Percentiles rank a stretch among this genome's conserved stretches.
Evolutionary conservation across 2,329 filamentous ascomycete species (phyloP).

Genomic region (Trichoderma cornu-damae): DNA sequence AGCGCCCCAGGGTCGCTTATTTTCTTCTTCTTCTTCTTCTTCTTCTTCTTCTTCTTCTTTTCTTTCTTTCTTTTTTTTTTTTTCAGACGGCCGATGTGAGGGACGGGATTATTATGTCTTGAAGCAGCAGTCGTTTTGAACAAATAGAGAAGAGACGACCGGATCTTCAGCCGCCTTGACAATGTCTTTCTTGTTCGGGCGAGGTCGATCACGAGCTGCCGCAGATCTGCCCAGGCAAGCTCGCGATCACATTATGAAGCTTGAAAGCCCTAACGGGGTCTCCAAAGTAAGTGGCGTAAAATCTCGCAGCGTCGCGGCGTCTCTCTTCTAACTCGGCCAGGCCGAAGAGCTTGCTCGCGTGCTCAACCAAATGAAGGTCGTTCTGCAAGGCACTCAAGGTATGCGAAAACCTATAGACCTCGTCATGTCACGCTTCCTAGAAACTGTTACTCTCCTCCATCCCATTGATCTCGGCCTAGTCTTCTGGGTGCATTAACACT

Average conservation of each 20-base stretch:
- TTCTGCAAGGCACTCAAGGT: slow-evolving; percentile 92
- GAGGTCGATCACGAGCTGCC: slow-evolving; percentile 47
- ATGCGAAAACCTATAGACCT: slow-evolving; percentile 23
- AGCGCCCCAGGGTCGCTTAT: background rate
- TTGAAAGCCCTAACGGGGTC: slow-evolving; percentile 45
- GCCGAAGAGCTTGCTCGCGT: slow-evolving; percentile 82
- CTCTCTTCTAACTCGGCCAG: slow-evolving; percentile 41
- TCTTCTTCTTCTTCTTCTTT: no score
- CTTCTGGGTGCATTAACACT: slow-evolving; percentile 17
- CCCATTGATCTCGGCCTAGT: slow-evolving; percentile 1
- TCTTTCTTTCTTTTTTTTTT: no score
- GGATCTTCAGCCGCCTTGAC: background rate
- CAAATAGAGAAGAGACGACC: slow-evolving; percentile 5
- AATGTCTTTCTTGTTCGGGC: slow-evolving; percentile 55
- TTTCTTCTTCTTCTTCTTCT: no score
- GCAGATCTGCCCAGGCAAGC: slow-evolving; percentile 53
- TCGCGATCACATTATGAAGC: slow-evolving; percentile 48
- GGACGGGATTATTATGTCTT: slow-evolving; percentile 11
- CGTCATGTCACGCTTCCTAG: background rate
- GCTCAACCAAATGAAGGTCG: slow-evolving; percentile 83
- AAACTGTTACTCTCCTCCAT: slow-evolving; percentile 1
- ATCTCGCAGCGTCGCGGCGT: background rate
- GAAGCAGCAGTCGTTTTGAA: background rate
- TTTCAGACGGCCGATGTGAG: slow-evolving; percentile 1
- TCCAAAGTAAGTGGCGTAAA: slow-evolving; percentile 41